Base-by-base conservation (phyloP, 352 stramenopile species). In the Phytophthora podocarpi region DNA sequence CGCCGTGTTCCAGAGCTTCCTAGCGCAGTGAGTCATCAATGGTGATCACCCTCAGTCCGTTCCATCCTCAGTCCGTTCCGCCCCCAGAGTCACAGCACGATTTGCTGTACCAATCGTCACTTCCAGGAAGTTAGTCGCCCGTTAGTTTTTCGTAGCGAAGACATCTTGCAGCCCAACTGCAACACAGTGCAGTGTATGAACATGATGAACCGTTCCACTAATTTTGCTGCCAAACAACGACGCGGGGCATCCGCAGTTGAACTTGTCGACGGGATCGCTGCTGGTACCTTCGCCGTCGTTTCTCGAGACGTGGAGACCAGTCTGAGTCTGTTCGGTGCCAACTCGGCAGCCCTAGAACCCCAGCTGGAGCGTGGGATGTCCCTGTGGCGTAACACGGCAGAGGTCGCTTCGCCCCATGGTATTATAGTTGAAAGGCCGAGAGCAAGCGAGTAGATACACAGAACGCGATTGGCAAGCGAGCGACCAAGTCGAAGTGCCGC, bases 1-100 rank as follows among this genome's bases (percentile, higher is more conserved):
- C 65, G 60, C 43, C 7, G 59, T 67, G 18, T 89, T 87, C 62
- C 66, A 82, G 59, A 64, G 41, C 48, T 89, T 87, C 32, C 23
- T 87, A 16, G 27, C 18, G n/a, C 39, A 64, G 16, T 69, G 59
- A 59, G 47, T 60, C 35, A 27, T 59, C 27, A 41, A 31, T n/a
- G n/a, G n/a, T n/a, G n/a, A n/a, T n/a, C n/a, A 34, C 8, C 8
- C 18, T 27, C 16, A 40, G 30, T 26, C 16, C 10, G 31, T 42
- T 18, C 24, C 27, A 34, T 13, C 8, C 18, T 27, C 16, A 40
- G 30, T 26, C 16, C 10, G 31, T 42, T 18, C 24, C 27, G 10
- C 15, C 35, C 13, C 5, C 16, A 28, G 5, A 54, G 51, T 45
- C 52, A 64, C 61, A 70, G 61, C 54, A 50, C 32, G n/a, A 60